phyloP scores from a whole-genome alignment of 1,139 yeast genomes.

The Candida sanyaensis region DNA sequence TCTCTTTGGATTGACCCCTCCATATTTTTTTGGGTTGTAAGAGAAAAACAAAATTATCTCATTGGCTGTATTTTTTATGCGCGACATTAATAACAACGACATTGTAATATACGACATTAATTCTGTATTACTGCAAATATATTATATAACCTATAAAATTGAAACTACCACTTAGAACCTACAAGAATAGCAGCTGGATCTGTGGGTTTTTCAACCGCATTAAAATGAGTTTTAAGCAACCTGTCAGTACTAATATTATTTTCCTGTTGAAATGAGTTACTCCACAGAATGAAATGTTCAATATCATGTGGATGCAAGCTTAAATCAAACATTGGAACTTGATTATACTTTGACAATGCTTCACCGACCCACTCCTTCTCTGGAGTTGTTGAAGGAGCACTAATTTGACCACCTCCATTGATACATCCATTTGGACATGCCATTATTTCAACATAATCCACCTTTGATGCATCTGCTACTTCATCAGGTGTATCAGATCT shows the following conservation, averaged over 20 bases:
- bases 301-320: slow-evolving; percentile 15
- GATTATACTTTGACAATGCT: slow-evolving; percentile 31
- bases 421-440: slow-evolving; percentile 98
- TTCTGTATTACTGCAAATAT: neutral
- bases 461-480: slow-evolving; percentile 60
- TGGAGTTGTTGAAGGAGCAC: slow-evolving; percentile 38
- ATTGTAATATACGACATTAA: neutral
- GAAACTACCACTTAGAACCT: slow-evolving; percentile 45
- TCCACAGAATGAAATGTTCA: slow-evolving; percentile 28
- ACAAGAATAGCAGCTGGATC: slow-evolving; percentile 47
- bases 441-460: slow-evolving; percentile 92
- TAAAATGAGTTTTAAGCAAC: slow-evolving; percentile 48
- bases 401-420: slow-evolving; percentile 94
- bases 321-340: slow-evolving; percentile 25
- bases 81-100: neutral
- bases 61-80: slow-evolving; percentile 10
- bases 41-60: slow-evolving; percentile 12
- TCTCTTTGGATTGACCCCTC: neutral
- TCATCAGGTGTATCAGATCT: slow-evolving; percentile 25
- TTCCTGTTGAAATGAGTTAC: slow-evolving; percentile 31
- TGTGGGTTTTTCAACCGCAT: slow-evolving; percentile 51
- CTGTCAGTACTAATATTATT: slow-evolving; percentile 36
- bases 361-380: slow-evolving; percentile 46
- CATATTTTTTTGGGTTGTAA: slow-evolving; percentile 7
- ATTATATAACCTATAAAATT: neutral